These are phyloP conservation scores for Sonneratia alba DNA, from an alignment of 345 rosid genomes.

Conservation along the genomic window DNA sequence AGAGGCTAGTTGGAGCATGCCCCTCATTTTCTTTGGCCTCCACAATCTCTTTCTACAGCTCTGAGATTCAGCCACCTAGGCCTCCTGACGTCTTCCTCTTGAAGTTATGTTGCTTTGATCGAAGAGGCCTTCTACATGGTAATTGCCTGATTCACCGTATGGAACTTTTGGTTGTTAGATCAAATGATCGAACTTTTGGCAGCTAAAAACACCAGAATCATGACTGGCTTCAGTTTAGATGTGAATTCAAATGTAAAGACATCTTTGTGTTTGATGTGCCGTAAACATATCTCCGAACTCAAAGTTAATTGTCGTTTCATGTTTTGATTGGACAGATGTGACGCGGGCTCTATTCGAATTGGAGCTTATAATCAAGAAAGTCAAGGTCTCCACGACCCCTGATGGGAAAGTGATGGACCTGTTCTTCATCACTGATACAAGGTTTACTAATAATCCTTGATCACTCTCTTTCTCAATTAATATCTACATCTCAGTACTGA, in stretches of 20 bases:
- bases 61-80: constrained; percentile 45
- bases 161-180: not conserved
- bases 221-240: not conserved
- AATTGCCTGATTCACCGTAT: constrained; percentile 1
- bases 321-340: constrained; percentile 44
- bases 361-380: constrained; percentile 83
- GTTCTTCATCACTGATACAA: constrained; percentile 83
- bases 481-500: not conserved
- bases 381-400: constrained; percentile 93
- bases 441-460: constrained; percentile 29
- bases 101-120: constrained; percentile 64
- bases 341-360: constrained; percentile 68
- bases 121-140: constrained; percentile 87
- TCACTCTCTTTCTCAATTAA: no score
- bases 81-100: constrained; percentile 71
- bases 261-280: not conserved
- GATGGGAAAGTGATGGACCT: constrained; percentile 91
- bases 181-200: not conserved
- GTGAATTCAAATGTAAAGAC: not conserved
- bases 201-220: not conserved
- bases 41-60: constrained; percentile 46
- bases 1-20: constrained; percentile 63
- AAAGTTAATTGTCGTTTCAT: not conserved
- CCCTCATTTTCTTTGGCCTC: constrained; percentile 79
- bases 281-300: not conserved